Conservation (phyloP, 768 basidiomycete species). For the Mycena galericulata region DNA sequence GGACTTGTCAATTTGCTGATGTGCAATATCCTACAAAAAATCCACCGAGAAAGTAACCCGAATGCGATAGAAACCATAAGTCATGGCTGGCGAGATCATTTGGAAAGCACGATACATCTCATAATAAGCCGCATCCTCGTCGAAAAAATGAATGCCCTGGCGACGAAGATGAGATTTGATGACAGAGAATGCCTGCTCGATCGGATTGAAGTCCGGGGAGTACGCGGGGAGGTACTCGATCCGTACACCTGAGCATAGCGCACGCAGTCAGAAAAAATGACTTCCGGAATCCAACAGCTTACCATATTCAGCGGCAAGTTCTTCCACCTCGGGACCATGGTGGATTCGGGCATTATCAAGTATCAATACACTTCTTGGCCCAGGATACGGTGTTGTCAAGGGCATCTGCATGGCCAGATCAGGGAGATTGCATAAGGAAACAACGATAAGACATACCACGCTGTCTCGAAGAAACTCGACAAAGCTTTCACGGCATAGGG, state of each 20-base stretch:
- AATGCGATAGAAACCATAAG: slow-evolving; percentile 14
- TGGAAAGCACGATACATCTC: background rate
- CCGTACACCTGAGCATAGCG: background rate
- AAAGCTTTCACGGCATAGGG: background rate
- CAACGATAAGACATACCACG: background rate
- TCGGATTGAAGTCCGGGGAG: background rate
- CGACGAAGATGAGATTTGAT: background rate
- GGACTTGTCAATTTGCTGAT: too few species aligned
- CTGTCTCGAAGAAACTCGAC: slow-evolving; percentile 4
- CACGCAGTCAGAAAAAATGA: background rate
- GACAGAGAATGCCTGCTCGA: background rate
- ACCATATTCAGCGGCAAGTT: slow-evolving; percentile 1
- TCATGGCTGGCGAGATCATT: background rate
- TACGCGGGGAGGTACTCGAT: background rate
- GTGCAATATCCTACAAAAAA: too few species aligned
- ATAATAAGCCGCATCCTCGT: slow-evolving; percentile 1
- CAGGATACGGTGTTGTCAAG: slow-evolving; percentile 1
- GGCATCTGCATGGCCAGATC: background rate
- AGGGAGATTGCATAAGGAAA: background rate
- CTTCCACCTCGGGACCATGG: slow-evolving; percentile 1
- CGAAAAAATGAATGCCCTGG: background rate
- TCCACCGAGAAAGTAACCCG: slow-evolving; percentile 1
- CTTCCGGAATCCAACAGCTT: background rate
- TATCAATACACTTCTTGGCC: background rate
- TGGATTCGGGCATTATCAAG: background rate